Evolutionary conservation across 495 filamentous ascomycete species (phyloP).

Genomic region (Tuber brumale): DNA sequence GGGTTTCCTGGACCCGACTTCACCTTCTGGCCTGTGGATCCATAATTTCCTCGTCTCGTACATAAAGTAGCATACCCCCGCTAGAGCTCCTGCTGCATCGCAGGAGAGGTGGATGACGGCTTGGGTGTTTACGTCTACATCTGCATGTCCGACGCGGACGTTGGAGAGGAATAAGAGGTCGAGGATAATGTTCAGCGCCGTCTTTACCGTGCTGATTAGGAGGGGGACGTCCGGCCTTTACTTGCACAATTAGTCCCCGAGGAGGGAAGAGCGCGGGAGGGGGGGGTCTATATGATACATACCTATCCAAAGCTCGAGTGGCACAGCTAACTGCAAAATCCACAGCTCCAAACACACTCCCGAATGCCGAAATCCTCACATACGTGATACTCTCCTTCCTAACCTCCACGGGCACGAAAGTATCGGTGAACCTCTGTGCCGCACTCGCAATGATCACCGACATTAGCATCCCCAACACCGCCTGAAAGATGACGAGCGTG

Average conservation of each 20-base stretch:
- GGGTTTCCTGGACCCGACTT: constrained; percentile 35
- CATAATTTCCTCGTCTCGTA: constrained; percentile 43
- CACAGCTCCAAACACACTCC: constrained; percentile 56
- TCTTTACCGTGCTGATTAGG: constrained; percentile 58
- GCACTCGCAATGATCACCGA: constrained; percentile 56
- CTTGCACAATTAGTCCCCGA: neutral
- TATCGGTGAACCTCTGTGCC: constrained; percentile 51
- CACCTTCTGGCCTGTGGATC: constrained; percentile 16
- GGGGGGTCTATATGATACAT: neutral
- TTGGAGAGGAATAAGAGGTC: constrained; percentile 64
- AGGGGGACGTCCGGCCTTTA: constrained; percentile 61
- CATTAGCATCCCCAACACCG: constrained; percentile 54
- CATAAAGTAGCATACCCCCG: constrained; percentile 58
- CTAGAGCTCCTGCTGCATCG: constrained; percentile 52
- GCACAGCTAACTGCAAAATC: constrained; percentile 57
- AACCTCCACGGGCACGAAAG: constrained; percentile 59
- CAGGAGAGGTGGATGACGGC: constrained; percentile 59
- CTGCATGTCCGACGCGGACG: constrained; percentile 53
- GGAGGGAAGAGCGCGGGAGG: neutral
- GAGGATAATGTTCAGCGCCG: constrained; percentile 61
- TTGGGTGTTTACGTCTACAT: constrained; percentile 47
- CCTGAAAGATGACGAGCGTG: constrained; percentile 58
- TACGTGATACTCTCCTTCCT: constrained; percentile 55
- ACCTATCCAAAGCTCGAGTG: constrained; percentile 61
- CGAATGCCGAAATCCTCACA: constrained; percentile 59